A percentile compares a stretch with the other conserved stretches of the same genome.
These are phyloP conservation scores for Rutstroemia sp. DNA, from an alignment of 2,329 filamentous ascomycete genomes.

Conservation along the genomic window DNA sequence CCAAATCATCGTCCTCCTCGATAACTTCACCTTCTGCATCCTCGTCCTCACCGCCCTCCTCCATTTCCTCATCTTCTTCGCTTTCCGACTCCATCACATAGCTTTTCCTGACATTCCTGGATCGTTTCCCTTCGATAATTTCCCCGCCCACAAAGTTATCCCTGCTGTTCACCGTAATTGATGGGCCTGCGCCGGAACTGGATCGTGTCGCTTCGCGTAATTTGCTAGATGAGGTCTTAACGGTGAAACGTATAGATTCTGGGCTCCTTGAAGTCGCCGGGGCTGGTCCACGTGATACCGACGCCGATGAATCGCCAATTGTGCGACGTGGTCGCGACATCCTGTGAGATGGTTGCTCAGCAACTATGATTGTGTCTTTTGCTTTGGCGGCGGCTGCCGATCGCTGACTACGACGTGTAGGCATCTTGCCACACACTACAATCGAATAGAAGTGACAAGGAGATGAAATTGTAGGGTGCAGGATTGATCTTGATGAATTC, in stretches of 20 bases:
- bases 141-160: conserved; percentile 25
- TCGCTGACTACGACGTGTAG: conserved; percentile 26
- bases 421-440: conserved; percentile 17
- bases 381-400: conserved; percentile 22
- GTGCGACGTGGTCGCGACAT: conserved; percentile 25
- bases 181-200: conserved; percentile 15
- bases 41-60: conserved; percentile 25
- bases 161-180: conserved; percentile 16
- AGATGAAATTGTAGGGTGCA: neutral
- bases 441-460: conserved; percentile 4
- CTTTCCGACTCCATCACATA: conserved; percentile 41
- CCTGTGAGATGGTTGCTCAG: conserved; percentile 19
- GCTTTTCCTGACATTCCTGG: conserved; percentile 28
- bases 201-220: conserved; percentile 27
- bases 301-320: conserved; percentile 22
- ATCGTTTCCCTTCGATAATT: conserved; percentile 27
- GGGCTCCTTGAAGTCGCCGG: conserved; percentile 20
- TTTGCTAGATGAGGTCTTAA: conserved; percentile 30
- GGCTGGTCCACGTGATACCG: conserved; percentile 26
- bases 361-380: conserved; percentile 26
- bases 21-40: conserved; percentile 34
- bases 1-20: conserved; percentile 33
- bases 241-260: conserved; percentile 27
- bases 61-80: conserved; percentile 24
- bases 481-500: conserved; percentile 4